These are phyloP conservation scores for Boletus eberwhitei DNA, from an alignment of 768 basidiomycete species.

Conservation along the genomic window DNA sequence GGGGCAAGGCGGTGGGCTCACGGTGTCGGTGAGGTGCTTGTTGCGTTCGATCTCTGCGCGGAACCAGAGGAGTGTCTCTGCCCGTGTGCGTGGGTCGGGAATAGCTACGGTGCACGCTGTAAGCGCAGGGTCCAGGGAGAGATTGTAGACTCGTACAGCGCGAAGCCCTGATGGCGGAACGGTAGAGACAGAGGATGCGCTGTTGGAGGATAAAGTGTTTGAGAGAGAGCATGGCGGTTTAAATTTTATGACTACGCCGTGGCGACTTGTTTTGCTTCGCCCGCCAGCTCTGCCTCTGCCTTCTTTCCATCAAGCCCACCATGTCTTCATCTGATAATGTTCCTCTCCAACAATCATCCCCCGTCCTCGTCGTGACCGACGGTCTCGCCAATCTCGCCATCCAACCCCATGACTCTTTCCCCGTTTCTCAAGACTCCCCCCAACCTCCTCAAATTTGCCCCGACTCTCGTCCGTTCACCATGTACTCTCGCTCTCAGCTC, in stretches of 20 bases:
- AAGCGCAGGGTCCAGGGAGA: not conserved
- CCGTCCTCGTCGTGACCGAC: conserved; percentile 30
- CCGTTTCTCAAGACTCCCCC: conserved; percentile 8
- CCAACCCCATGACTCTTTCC: conserved; percentile 14
- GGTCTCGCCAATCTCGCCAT: conserved; percentile 34
- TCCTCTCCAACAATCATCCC: conserved; percentile 9
- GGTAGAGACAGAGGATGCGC: conserved; percentile 59
- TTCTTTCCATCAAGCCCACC: conserved; percentile 37
- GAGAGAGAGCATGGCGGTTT: conserved; percentile 7
- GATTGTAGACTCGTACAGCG: conserved; percentile 43
- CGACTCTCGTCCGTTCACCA: conserved; percentile 44
- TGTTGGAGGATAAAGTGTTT: conserved; percentile 46
- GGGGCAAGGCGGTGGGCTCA: conserved; percentile 26
- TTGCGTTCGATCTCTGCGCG: conserved; percentile 69
- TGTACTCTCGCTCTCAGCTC: conserved; percentile 69
- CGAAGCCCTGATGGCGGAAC: conserved; percentile 64
- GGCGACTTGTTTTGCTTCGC: too few species aligned
- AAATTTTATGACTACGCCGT: too few species aligned
- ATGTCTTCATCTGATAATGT: conserved; percentile 34
- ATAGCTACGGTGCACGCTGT: conserved; percentile 44
- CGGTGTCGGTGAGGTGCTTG: conserved; percentile 53
- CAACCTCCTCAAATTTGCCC: conserved; percentile 19
- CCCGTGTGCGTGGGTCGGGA: conserved; percentile 54
- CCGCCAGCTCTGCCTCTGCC: too few species aligned
- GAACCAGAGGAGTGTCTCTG: conserved; percentile 71